Percentiles rank a stretch among this genome's conserved stretches.
Conservation (phyloP, 2,329 filamentous ascomycete species). For the Cladosporium sp. region DNA sequence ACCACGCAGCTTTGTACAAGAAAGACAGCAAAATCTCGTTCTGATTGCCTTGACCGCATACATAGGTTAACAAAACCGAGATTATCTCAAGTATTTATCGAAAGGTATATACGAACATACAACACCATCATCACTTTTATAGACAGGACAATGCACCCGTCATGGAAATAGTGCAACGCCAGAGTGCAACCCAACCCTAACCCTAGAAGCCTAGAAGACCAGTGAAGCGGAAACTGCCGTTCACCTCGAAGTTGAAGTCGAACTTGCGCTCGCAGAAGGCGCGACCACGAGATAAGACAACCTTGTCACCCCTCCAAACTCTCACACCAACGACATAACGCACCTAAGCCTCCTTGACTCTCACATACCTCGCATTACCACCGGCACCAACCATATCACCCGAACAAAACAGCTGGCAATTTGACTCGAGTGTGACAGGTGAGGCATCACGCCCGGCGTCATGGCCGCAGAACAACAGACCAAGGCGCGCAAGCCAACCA, state of each 20-base stretch:
- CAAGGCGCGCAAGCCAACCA: constrained; percentile 65
- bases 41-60: too few relatives aligned
- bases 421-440: constrained; percentile 7
- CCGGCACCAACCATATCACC: not conserved
- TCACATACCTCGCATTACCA: not conserved
- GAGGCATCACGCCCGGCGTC: constrained; percentile 31
- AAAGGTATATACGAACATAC: too few relatives aligned
- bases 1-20: too few relatives aligned
- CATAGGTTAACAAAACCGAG: too few relatives aligned
- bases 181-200: too few relatives aligned
- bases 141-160: too few relatives aligned
- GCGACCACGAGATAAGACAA: not conserved
- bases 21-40: too few relatives aligned
- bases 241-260: not conserved
- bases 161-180: too few relatives aligned
- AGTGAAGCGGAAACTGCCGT: not conserved
- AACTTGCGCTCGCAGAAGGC: not conserved
- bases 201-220: not conserved
- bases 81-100: too few relatives aligned
- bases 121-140: too few relatives aligned
- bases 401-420: not conserved
- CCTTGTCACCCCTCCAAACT: not conserved
- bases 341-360: not conserved
- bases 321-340: not conserved
- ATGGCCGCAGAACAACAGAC: constrained; percentile 19